These are phyloP conservation scores for Puccinia coronata DNA, from an alignment of 1,284 basidiomycete species.

Conservation along the genomic window DNA sequence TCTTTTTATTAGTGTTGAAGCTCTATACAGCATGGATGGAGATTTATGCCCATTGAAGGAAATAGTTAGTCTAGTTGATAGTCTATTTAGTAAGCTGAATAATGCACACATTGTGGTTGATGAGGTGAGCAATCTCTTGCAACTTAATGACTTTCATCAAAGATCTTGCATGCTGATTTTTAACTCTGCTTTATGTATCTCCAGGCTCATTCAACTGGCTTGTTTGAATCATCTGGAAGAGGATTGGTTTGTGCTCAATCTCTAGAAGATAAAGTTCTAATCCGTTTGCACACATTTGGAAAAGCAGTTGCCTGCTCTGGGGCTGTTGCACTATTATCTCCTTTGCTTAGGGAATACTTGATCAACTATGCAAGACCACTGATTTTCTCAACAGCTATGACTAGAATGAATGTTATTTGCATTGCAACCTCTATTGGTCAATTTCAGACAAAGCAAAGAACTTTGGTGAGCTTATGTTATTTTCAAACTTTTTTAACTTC, in stretches of 20 bases:
- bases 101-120: slow-evolving; percentile 46
- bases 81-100: slow-evolving; percentile 28
- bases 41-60: slow-evolving; percentile 55
- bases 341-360: slow-evolving; percentile 75
- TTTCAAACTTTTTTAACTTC: too few species aligned
- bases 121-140: slow-evolving; percentile 25
- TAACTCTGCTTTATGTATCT: not conserved
- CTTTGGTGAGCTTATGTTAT: not conserved
- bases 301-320: slow-evolving; percentile 52
- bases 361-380: slow-evolving; percentile 90
- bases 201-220: slow-evolving; percentile 57
- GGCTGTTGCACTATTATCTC: slow-evolving; percentile 78
- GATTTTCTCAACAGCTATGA: slow-evolving; percentile 82
- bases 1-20: slow-evolving; percentile 57
- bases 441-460: slow-evolving; percentile 44
- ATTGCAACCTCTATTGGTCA: not conserved
- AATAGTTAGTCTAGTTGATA: slow-evolving; percentile 50
- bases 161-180: too few species aligned
- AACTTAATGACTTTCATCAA: not conserved
- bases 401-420: slow-evolving; percentile 67
- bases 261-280: slow-evolving; percentile 51
- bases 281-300: slow-evolving; percentile 57
- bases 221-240: slow-evolving; percentile 53
- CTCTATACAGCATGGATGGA: slow-evolving; percentile 59
- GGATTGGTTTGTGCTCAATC: slow-evolving; percentile 15